Evolutionary conservation across 2,329 filamentous ascomycete genomes (phyloP), one percentile per base, ranked within the genome.

Genomic region (Cladosporium sp.): DNA sequence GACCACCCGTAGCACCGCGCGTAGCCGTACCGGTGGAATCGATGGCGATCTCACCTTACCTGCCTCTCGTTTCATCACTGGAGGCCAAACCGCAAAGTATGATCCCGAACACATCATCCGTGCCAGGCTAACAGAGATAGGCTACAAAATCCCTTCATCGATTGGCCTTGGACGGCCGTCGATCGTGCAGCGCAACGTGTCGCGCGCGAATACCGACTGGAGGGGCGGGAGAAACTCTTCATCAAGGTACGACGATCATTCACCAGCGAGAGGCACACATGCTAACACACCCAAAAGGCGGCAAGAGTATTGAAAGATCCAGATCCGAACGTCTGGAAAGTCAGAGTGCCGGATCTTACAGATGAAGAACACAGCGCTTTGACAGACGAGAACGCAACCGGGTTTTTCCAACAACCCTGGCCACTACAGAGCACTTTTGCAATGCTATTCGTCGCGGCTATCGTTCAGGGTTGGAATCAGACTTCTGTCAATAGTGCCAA

Each of bases 381-480:
- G 15, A 45, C 27, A 12, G 43, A 50, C 22, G 22, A 27, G 9
- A 27, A 9, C 9, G 9, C 5, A 4, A 27, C 22, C 16, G 55
- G 56, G 1, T 62, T 64, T 39, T 59, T 59, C 58, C 43, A 56
- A 19, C 64, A 65, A 36, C 63, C 63, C 3, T 66, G 62, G 53
- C 59, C 59, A 27, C 53, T 68, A 9, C 55, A 58, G 35, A 57
- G 62, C 13, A 64, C 65, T 7, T 59, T 68, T 32, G 53, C 64
- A 15, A 63, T 61, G 2, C 63, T 66, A 8, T 62, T 59, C 32
- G 57, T 67, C 16, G 66, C 61, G 4, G 66, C 66, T 20, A 57
- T 64, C 13, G 63, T 66, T 1, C 66, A 68, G 53, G 65, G 65
- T 20, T 66, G 63, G 64, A 62, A 65, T 29, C 64, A 67, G 49